phyloP scores from a whole-genome alignment of 2,329 filamentous ascomycete genomes.

The Colletotrichum somersetense region DNA sequence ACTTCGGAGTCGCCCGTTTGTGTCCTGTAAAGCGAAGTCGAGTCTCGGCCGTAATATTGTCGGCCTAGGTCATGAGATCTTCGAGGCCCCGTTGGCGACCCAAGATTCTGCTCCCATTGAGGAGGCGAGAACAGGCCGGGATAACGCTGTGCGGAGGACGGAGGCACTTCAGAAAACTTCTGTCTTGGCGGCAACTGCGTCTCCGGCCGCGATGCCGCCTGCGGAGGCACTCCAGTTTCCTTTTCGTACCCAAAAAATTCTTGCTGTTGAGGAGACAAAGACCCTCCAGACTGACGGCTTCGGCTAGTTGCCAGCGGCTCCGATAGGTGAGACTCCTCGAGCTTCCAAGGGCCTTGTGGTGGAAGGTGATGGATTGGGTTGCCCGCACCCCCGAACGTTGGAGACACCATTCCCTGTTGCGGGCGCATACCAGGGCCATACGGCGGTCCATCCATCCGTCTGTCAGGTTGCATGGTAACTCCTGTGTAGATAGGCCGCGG shows the following conservation, averaged over 20 bases:
- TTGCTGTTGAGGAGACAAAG: slow-evolving; percentile 50
- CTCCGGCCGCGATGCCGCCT: slow-evolving; percentile 38
- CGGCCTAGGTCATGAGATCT: slow-evolving; percentile 38
- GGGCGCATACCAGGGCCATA: slow-evolving; percentile 30
- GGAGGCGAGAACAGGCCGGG: slow-evolving; percentile 57
- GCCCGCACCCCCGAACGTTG: slow-evolving; percentile 30
- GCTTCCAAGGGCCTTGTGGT: slow-evolving; percentile 63
- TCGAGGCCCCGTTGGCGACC: slow-evolving; percentile 43
- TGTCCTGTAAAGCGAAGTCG: slow-evolving; percentile 54
- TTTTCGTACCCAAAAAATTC: slow-evolving; percentile 62
- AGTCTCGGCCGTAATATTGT: slow-evolving; percentile 43
- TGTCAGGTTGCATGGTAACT: slow-evolving; percentile 21
- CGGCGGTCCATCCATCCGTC: slow-evolving; percentile 46
- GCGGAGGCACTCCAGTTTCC: slow-evolving; percentile 57
- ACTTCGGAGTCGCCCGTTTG: slow-evolving; percentile 56
- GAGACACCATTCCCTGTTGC: slow-evolving; percentile 34
- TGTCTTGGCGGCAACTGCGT: slow-evolving; percentile 45
- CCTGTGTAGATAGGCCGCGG: slow-evolving; percentile 25
- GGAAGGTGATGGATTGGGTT: slow-evolving; percentile 58
- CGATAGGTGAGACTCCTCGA: slow-evolving; percentile 67
- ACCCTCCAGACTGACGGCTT: slow-evolving; percentile 31
- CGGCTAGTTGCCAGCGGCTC: slow-evolving; percentile 55
- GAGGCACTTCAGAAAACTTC: slow-evolving; percentile 57
- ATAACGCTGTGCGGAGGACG: slow-evolving; percentile 64
- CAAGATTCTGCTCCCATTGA: slow-evolving; percentile 35